These are phyloP conservation scores for Lichtheimia corymbifera DNA, from an alignment of 371 early-diverging fungal species.

Conservation along the genomic window DNA sequence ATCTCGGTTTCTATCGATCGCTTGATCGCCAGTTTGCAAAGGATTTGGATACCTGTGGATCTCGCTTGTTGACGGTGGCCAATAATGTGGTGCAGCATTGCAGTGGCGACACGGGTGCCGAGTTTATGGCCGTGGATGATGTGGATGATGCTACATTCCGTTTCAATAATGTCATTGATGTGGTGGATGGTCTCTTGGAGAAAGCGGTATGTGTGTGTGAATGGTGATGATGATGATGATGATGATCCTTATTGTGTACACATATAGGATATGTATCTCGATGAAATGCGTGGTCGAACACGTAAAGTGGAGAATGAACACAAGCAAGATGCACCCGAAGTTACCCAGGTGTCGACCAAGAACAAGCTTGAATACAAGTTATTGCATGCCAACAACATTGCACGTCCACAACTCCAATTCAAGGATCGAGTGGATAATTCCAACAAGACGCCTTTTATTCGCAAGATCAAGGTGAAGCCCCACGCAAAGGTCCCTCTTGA, in stretches of 20 bases:
- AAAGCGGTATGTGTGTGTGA: constrained; percentile 60
- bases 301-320: constrained; percentile 34
- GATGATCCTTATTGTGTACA: neutral
- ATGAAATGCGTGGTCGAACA: constrained; percentile 53
- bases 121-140: constrained; percentile 44
- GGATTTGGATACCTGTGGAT: constrained; percentile 53
- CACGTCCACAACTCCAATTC: constrained; percentile 88
- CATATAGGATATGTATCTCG: constrained; percentile 52
- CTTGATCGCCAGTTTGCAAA: constrained; percentile 63
- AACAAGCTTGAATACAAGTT: constrained; percentile 51
- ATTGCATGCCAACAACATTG: constrained; percentile 76
- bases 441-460: constrained; percentile 66
- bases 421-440: constrained; percentile 88
- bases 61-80: constrained; percentile 54
- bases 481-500: constrained; percentile 83
- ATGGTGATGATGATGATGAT: constrained; percentile 1
- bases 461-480: constrained; percentile 81
- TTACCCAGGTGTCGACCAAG: constrained; percentile 56
- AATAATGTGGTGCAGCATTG: constrained; percentile 60
- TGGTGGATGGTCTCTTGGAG: constrained; percentile 84
- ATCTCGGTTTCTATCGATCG: constrained; percentile 72
- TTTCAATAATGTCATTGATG: constrained; percentile 70
- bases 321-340: constrained; percentile 55
- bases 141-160: constrained; percentile 71
- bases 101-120: constrained; percentile 33